A percentile compares a stretch with the other conserved stretches of the same genome.
Evolutionary conservation across 164 flowering plant genomes (phyloP).

Genomic region (Annona squamosa): DNA sequence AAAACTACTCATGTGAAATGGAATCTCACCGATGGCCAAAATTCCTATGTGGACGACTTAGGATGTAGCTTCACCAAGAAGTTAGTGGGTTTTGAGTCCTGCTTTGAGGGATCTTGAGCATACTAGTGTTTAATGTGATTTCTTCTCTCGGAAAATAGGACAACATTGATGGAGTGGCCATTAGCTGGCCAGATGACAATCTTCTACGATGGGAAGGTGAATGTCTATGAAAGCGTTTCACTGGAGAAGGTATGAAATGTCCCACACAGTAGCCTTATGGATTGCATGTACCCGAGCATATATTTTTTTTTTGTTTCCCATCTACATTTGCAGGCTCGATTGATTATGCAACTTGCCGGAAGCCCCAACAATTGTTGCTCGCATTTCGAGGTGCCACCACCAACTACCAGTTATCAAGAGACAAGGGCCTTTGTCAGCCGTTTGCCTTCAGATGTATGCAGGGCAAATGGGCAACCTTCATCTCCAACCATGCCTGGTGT

Average conservation of each 20-base stretch:
- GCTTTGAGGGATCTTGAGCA: too few relatives aligned
- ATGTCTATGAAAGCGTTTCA: conserved; percentile 67
- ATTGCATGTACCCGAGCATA: too few relatives aligned
- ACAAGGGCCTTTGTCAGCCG: conserved; percentile 22
- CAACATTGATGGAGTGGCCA: conserved; percentile 12
- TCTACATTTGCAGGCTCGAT: conserved; percentile 41
- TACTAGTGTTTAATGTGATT: too few relatives aligned
- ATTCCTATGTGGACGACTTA: too few relatives aligned
- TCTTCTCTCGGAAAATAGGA: not conserved
- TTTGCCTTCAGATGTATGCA: conserved; percentile 12
- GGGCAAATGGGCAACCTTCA: not conserved
- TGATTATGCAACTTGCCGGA: conserved; percentile 63
- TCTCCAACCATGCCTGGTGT: conserved; percentile 1
- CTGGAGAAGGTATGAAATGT: conserved; percentile 46
- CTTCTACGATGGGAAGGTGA: conserved; percentile 78
- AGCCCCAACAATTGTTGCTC: conserved; percentile 31
- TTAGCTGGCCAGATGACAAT: conserved; percentile 63
- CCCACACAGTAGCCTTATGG: too few relatives aligned
- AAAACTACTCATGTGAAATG: too few relatives aligned
- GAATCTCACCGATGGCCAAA: too few relatives aligned
- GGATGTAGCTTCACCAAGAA: too few relatives aligned
- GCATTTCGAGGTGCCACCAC: conserved; percentile 25
- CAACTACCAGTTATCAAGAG: conserved; percentile 15
- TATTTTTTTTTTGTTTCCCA: not conserved
- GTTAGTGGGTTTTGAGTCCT: too few relatives aligned